Conservation (phyloP, 2,329 filamentous ascomycete species). For the Gremmenia infestans region DNA sequence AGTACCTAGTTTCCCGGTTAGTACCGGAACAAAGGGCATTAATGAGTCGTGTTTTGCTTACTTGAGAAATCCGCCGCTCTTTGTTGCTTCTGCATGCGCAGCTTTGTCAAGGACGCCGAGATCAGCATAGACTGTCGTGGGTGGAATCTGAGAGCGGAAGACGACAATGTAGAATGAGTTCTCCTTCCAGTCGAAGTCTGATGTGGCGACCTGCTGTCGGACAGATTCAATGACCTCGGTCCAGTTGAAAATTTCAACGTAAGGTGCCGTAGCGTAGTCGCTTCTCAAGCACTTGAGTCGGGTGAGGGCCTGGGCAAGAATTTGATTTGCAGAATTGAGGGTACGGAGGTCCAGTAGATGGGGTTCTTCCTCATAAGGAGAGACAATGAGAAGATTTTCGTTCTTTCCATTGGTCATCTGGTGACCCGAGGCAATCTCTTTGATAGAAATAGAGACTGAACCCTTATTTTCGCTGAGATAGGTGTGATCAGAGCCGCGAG, state of each 20-base stretch:
- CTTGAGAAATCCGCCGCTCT: constrained; percentile 78
- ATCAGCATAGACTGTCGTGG: constrained; percentile 59
- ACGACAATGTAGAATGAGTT: constrained; percentile 77
- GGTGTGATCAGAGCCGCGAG: neutral
- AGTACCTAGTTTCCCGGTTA: constrained; percentile 54
- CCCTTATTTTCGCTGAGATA: neutral
- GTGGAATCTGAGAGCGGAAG: constrained; percentile 70
- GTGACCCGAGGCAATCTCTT: neutral
- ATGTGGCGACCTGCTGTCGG: constrained; percentile 43
- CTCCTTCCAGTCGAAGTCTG: constrained; percentile 51
- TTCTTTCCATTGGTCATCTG: constrained; percentile 1
- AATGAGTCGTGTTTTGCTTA: constrained; percentile 31
- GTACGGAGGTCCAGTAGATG: constrained; percentile 70
- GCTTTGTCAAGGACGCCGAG: constrained; percentile 71
- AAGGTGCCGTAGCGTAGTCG: constrained; percentile 74
- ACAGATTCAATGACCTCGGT: constrained; percentile 54
- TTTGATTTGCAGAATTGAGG: constrained; percentile 58
- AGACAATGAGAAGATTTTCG: constrained; percentile 52
- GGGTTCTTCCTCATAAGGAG: constrained; percentile 66
- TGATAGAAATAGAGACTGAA: neutral
- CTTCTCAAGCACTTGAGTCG: constrained; percentile 55
- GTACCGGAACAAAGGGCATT: neutral
- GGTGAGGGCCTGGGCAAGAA: constrained; percentile 68
- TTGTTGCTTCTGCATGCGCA: constrained; percentile 74
- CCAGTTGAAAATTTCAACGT: constrained; percentile 76